phyloP scores from a whole-genome alignment of 169 alveolate genomes.

The Perkinsus olseni region DNA sequence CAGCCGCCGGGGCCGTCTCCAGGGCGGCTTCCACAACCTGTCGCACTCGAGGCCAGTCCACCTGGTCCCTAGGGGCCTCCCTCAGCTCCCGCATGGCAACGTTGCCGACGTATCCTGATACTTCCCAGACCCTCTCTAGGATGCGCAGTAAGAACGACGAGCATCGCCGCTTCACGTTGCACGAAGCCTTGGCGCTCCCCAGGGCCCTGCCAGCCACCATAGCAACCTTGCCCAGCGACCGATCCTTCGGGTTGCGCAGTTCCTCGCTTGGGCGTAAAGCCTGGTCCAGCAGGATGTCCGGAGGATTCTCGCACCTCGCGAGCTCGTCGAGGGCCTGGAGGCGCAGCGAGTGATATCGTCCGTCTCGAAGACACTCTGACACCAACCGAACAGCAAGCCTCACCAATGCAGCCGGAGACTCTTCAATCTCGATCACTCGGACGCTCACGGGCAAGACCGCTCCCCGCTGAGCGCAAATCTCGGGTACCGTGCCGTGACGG shows the following conservation, averaged over 20 bases:
- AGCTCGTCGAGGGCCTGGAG: neutral
- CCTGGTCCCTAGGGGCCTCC: neutral
- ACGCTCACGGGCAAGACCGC: neutral
- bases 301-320: neutral
- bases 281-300: neutral
- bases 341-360: neutral
- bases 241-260: neutral
- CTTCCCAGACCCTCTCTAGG: neutral
- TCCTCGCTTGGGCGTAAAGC: neutral
- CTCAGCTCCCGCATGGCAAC: neutral
- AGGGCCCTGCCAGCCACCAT: neutral
- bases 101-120: neutral
- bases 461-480: neutral
- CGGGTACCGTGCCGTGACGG: neutral
- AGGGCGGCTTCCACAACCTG: neutral
- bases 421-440: neutral
- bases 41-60: neutral
- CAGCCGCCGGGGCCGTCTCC: neutral
- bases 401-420: neutral
- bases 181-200: neutral
- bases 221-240: neutral
- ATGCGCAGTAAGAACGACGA: neutral
- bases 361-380: neutral
- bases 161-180: neutral
- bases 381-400: neutral